phyloP scores from a whole-genome alignment of 352 stramenopile genomes.

The Phytophthora ohioensis region DNA sequence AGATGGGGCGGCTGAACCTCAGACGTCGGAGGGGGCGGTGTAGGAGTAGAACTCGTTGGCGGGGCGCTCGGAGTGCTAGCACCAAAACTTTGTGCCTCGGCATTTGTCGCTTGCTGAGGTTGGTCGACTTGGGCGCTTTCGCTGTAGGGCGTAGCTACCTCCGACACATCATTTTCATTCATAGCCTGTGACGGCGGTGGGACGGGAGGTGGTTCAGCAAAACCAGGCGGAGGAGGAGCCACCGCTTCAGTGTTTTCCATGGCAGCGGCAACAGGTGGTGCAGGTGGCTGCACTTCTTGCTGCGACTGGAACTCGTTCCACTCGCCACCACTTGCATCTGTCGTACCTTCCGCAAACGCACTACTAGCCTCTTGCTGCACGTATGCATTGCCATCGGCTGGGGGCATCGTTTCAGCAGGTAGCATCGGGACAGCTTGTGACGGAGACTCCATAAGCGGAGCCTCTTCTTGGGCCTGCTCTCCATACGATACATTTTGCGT shows the following conservation, averaged over 20 bases:
- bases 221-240: neutral
- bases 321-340: neutral
- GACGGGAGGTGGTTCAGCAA: slow-evolving; percentile 1
- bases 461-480: slow-evolving; percentile 23
- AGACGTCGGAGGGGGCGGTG: neutral
- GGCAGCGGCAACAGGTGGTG: neutral
- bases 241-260: slow-evolving; percentile 1
- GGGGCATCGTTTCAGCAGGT: slow-evolving; percentile 6
- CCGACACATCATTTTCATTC: neutral
- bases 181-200: neutral
- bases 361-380: slow-evolving; percentile 8
- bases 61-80: neutral
- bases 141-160: neutral
- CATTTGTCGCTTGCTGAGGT: neutral
- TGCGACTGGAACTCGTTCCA: slow-evolving; percentile 14
- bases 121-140: neutral
- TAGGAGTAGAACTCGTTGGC: slow-evolving; percentile 4
- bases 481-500: slow-evolving; percentile 11
- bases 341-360: neutral
- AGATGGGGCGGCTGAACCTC: neutral
- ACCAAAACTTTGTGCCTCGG: slow-evolving; percentile 4
- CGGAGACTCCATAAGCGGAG: slow-evolving; percentile 11
- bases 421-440: slow-evolving; percentile 24
- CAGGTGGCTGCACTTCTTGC: slow-evolving; percentile 5
- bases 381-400: neutral